A percentile compares a stretch with the other conserved stretches of the same genome.
phyloP scores from a whole-genome alignment of 345 rosid genomes.

The Brassica cretica region DNA sequence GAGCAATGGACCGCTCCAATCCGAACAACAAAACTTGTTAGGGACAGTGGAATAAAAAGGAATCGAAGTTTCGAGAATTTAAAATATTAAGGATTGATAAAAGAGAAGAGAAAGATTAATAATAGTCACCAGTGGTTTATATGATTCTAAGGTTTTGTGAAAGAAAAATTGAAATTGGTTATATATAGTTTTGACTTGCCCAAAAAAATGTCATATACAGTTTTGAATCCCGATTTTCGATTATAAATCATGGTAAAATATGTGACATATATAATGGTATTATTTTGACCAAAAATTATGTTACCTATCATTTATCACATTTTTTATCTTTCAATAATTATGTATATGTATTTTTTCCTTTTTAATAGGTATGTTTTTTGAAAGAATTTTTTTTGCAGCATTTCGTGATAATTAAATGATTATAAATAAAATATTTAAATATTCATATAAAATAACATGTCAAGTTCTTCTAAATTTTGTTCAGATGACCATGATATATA shows the following conservation, averaged over 20 bases:
- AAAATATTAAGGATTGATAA: constrained; percentile 34
- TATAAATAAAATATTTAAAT: too few species aligned
- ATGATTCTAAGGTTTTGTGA: constrained; percentile 21
- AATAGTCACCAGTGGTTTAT: constrained; percentile 8
- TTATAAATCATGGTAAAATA: constrained; percentile 16
- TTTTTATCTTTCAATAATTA: constrained; percentile 5
- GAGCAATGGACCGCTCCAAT: not conserved
- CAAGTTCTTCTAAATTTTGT: not conserved
- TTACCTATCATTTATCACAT: not conserved
- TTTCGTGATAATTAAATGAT: too few species aligned
- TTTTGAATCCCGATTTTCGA: constrained; percentile 23
- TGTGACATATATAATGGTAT: constrained; percentile 19
- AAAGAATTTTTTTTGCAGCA: too few species aligned
- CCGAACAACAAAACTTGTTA: constrained; percentile 55
- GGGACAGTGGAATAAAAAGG: constrained; percentile 79
- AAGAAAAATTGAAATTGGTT: not conserved
- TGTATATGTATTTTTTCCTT: not conserved
- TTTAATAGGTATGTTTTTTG: too few species aligned
- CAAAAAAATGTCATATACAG: not conserved
- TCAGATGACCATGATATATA: not conserved
- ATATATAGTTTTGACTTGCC: not conserved
- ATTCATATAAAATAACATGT: too few species aligned
- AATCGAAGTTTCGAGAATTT: constrained; percentile 82
- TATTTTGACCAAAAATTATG: not conserved
- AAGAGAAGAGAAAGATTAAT: constrained; percentile 13